Conservation (phyloP, 345 rosid species). For the Geranium brycei region DNA sequence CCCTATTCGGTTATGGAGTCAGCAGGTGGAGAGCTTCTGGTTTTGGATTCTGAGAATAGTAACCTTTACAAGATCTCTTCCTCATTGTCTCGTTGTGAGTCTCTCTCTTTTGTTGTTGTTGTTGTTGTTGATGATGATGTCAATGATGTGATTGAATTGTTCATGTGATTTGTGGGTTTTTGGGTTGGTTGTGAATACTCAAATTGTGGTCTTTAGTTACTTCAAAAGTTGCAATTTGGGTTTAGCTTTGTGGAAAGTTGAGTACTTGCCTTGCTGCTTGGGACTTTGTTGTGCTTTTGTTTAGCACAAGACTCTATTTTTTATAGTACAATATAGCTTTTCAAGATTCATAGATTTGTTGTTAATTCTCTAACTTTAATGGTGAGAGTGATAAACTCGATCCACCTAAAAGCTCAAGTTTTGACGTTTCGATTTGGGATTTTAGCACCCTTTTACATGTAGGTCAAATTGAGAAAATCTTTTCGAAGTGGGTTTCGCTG, state of each 20-base stretch:
- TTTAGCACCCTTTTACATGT: too few species aligned
- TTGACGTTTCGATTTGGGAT: too few species aligned
- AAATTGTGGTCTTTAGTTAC: not conserved
- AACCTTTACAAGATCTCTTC: conserved; percentile 75
- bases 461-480: too few species aligned
- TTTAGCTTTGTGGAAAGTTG: not conserved
- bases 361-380: not conserved
- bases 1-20: conserved; percentile 65
- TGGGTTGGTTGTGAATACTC: not conserved
- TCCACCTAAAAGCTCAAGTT: too few species aligned
- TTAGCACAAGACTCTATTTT: conserved; percentile 36
- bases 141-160: not conserved
- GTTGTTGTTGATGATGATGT: too few species aligned
- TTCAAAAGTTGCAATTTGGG: not conserved
- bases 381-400: too few species aligned
- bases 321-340: conserved; percentile 13
- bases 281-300: conserved; percentile 25
- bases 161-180: not conserved
- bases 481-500: too few species aligned
- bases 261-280: conserved; percentile 27
- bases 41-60: conserved; percentile 76
- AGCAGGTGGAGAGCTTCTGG: conserved; percentile 66
- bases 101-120: conserved; percentile 1
- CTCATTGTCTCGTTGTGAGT: conserved; percentile 74
- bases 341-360: conserved; percentile 15